A percentile compares a stretch with the other conserved stretches of the same genome.
phyloP scores from a whole-genome alignment of 805 yeast species.

The Wickerhamomyces strasburgensis region DNA sequence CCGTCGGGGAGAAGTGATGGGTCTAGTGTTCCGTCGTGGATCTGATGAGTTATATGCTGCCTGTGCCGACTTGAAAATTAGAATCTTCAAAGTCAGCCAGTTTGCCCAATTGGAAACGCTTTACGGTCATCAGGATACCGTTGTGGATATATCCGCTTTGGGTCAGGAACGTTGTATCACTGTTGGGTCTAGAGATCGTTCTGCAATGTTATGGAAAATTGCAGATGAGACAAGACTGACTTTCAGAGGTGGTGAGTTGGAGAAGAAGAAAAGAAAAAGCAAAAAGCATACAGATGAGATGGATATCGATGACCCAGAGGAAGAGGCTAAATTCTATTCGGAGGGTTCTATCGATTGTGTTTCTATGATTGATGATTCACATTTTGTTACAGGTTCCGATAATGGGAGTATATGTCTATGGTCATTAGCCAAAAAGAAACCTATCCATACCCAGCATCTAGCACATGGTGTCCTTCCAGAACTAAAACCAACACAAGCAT shows the following conservation, averaged over 20 bases:
- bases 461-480: constrained; percentile 71
- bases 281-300: constrained; percentile 29
- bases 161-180: constrained; percentile 89
- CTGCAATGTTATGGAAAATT: constrained; percentile 95
- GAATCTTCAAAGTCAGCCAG: constrained; percentile 83
- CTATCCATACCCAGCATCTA: constrained; percentile 58
- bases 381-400: constrained; percentile 92
- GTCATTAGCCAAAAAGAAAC: constrained; percentile 88
- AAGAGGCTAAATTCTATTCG: constrained; percentile 39
- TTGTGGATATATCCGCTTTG: constrained; percentile 75
- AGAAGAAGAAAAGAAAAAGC: constrained; percentile 32
- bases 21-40: constrained; percentile 71
- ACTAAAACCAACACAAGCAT: constrained; percentile 45
- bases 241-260: constrained; percentile 80
- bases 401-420: constrained; percentile 88
- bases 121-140: constrained; percentile 93
- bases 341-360: constrained; percentile 93
- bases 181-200: constrained; percentile 91
- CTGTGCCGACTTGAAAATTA: constrained; percentile 85
- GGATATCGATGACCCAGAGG: constrained; percentile 28
- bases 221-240: constrained; percentile 92
- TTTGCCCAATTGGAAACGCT: constrained; percentile 84
- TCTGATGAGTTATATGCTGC: constrained; percentile 87
- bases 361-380: constrained; percentile 85
- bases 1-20: constrained; percentile 64